These are phyloP conservation scores for Coemansia sp. DNA, from an alignment of 192 early-diverging fungal species.

Conservation along the genomic window DNA sequence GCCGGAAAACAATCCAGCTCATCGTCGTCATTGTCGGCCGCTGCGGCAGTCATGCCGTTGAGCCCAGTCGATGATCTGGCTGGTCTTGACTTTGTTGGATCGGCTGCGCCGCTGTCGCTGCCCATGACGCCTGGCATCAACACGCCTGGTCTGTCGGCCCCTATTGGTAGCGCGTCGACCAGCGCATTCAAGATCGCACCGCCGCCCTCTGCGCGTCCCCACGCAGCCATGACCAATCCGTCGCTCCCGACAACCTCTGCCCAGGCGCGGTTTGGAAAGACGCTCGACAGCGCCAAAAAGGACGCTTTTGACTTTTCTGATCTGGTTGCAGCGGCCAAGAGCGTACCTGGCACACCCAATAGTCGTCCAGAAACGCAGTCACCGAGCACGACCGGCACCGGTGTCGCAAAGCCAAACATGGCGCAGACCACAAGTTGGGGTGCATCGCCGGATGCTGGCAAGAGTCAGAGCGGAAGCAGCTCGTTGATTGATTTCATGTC, in stretches of 20 bases:
- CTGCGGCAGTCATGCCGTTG: background rate
- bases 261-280: conserved; percentile 29
- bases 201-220: conserved; percentile 7
- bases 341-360: background rate
- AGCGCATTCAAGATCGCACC: conserved; percentile 5
- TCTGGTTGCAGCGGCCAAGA: conserved; percentile 43
- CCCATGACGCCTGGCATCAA: conserved; percentile 18
- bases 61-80: conserved; percentile 40
- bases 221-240: conserved; percentile 43
- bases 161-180: conserved; percentile 1
- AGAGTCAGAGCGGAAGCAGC: conserved; percentile 2
- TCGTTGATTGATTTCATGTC: conserved; percentile 45
- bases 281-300: conserved; percentile 8
- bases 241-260: conserved; percentile 43
- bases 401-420: conserved; percentile 14
- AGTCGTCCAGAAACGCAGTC: background rate
- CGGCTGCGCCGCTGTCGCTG: conserved; percentile 11
- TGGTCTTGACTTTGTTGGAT: conserved; percentile 35
- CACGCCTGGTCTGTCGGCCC: conserved; percentile 25
- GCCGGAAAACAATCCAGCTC: conserved; percentile 33
- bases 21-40: conserved; percentile 31
- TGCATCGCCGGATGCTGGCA: conserved; percentile 33
- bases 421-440: conserved; percentile 42
- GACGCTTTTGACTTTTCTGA: conserved; percentile 56
- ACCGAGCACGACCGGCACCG: background rate